phyloP scores from a whole-genome alignment of 805 yeast genomes.

The Candida quercuum region DNA sequence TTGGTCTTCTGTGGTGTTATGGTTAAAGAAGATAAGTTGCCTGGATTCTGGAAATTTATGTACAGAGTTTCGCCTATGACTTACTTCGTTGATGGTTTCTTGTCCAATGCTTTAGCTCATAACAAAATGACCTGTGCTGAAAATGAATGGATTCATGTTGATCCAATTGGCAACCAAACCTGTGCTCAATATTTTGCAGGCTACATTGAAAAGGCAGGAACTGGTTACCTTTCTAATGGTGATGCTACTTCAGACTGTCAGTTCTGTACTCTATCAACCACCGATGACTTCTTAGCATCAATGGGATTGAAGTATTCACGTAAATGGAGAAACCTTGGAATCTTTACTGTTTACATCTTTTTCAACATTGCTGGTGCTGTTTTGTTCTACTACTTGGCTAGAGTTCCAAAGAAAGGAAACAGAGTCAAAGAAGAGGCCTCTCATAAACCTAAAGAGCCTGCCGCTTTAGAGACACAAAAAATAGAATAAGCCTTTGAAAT shows the following conservation, averaged over 20 bases:
- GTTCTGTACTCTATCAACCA: slow-evolving; percentile 51
- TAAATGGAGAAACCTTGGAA: slow-evolving; percentile 66
- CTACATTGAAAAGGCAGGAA: slow-evolving; percentile 26
- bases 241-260: slow-evolving; percentile 44
- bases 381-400: slow-evolving; percentile 47
- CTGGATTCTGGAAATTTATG: slow-evolving; percentile 76
- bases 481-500: too few species aligned
- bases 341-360: slow-evolving; percentile 38
- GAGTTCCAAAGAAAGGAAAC: slow-evolving; percentile 62
- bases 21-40: slow-evolving; percentile 45
- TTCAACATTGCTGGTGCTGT: slow-evolving; percentile 37
- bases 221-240: slow-evolving; percentile 10
- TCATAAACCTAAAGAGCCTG: too few species aligned
- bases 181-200: slow-evolving; percentile 49
- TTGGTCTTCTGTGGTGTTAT: slow-evolving; percentile 75
- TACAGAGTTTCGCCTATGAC: slow-evolving; percentile 67
- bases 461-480: too few species aligned
- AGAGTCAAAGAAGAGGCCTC: slow-evolving; percentile 27
- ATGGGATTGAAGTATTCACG: slow-evolving; percentile 35
- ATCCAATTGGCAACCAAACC: slow-evolving; percentile 48
- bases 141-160: slow-evolving; percentile 40
- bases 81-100: slow-evolving; percentile 50
- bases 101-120: slow-evolving; percentile 51
- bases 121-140: slow-evolving; percentile 39
- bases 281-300: slow-evolving; percentile 51